Percentiles rank a stretch among this genome's conserved stretches.
Conservation (phyloP, 164 flowering plant genomes). For the Liriodendron chinense region DNA sequence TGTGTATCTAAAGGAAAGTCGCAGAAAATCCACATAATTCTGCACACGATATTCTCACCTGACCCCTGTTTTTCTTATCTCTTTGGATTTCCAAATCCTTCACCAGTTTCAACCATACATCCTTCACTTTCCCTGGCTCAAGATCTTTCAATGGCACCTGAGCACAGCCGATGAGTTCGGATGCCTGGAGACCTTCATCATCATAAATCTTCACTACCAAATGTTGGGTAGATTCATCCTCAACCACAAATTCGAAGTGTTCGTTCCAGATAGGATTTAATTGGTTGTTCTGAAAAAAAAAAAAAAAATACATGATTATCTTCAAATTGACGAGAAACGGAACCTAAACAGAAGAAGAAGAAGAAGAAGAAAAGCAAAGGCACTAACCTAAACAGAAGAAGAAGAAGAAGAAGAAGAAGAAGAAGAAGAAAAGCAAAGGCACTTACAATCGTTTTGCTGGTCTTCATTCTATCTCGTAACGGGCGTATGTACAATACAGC, state of each 20-base stretch:
- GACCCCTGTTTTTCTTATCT: slow-evolving; percentile 88
- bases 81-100: slow-evolving; percentile 94
- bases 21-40: background rate
- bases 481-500: slow-evolving; percentile 89
- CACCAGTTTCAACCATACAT: slow-evolving; percentile 92
- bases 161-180: slow-evolving; percentile 91
- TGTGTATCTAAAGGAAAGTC: no score
- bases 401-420: background rate
- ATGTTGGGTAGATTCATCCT: slow-evolving; percentile 88
- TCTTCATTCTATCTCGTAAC: slow-evolving; percentile 72
- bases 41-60: slow-evolving; percentile 43
- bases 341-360: background rate
- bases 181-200: slow-evolving; percentile 86
- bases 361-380: background rate
- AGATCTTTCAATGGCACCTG: slow-evolving; percentile 62
- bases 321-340: slow-evolving; percentile 5
- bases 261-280: slow-evolving; percentile 98
- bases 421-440: background rate
- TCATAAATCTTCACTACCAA: slow-evolving; percentile 79
- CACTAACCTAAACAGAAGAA: slow-evolving; percentile 22
- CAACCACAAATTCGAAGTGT: slow-evolving; percentile 87
- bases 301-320: background rate
- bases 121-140: slow-evolving; percentile 96
- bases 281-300: slow-evolving; percentile 71
- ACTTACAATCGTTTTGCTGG: slow-evolving; percentile 81